Conservation (phyloP, 768 basidiomycete genomes). For the Trametes maxima region DNA sequence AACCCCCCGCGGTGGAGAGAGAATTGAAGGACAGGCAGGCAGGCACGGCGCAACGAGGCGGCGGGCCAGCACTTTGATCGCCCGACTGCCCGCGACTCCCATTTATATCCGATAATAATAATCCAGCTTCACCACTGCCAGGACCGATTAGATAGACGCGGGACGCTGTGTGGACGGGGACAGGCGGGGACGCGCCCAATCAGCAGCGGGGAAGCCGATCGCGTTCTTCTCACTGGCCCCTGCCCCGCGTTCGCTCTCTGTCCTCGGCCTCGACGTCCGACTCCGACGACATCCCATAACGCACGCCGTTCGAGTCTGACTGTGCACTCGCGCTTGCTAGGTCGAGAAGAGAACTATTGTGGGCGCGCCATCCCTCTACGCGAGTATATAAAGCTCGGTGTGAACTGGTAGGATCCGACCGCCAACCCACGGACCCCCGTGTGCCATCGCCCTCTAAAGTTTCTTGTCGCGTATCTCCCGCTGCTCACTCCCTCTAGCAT, state of each 20-base stretch:
- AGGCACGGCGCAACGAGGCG: constrained; percentile 11
- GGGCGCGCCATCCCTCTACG: background rate
- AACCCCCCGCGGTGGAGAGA: background rate
- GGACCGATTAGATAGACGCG: constrained; percentile 13
- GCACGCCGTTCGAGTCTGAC: too few relatives aligned
- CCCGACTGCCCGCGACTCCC: background rate
- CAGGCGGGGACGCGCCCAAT: background rate
- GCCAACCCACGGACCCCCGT: background rate
- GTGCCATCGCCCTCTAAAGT: too few relatives aligned
- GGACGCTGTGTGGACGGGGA: too few relatives aligned
- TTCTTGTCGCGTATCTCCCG: too few relatives aligned
- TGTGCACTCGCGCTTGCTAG: too few relatives aligned
- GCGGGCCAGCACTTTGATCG: background rate
- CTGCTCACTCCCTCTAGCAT: constrained; percentile 42
- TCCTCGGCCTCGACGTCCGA: constrained; percentile 11
- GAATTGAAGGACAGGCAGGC: constrained; percentile 3
- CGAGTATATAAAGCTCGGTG: background rate
- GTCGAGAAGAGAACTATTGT: background rate
- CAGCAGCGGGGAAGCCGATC: background rate
- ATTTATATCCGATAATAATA: too few relatives aligned
- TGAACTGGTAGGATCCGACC: background rate
- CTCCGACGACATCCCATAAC: too few relatives aligned
- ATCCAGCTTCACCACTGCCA: background rate
- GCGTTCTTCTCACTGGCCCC: constrained; percentile 1
- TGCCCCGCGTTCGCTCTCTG: constrained; percentile 4